Evolutionary conservation across 768 basidiomycete species (phyloP).

Genomic region (Amanita exitialis): DNA sequence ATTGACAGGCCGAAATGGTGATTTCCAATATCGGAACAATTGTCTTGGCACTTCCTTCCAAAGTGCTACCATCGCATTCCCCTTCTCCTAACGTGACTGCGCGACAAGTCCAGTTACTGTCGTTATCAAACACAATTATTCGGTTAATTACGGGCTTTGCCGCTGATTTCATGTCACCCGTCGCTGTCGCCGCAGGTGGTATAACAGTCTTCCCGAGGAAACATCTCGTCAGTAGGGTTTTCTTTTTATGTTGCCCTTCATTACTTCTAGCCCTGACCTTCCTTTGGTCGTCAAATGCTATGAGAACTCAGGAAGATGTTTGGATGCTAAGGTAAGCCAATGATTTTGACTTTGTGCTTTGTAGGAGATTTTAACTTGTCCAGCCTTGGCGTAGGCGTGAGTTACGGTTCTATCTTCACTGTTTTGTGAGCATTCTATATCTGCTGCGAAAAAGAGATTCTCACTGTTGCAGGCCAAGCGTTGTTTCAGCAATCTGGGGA

Average conservation of each 20-base stretch:
- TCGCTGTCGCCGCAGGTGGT: conserved; percentile 31
- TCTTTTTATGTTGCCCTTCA: conserved; percentile 44
- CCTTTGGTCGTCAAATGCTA: conserved; percentile 41
- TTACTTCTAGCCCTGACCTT: conserved; percentile 40
- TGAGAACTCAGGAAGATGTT: conserved; percentile 39
- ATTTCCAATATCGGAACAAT: conserved; percentile 78
- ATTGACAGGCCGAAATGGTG: conserved; percentile 62
- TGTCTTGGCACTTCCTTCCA: conserved; percentile 47
- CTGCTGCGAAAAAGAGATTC: neutral
- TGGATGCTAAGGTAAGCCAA: conserved; percentile 59
- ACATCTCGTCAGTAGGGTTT: conserved; percentile 49
- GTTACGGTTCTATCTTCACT: conserved; percentile 65
- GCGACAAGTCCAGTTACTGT: conserved; percentile 61
- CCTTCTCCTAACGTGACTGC: conserved; percentile 29
- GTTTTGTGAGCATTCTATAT: conserved; percentile 41
- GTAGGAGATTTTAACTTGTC: conserved; percentile 3
- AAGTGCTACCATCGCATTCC: conserved; percentile 9
- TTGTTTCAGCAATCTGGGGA: conserved; percentile 69
- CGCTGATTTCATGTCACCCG: conserved; percentile 66
- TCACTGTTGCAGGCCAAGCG: conserved; percentile 45
- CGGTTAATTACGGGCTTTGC: conserved; percentile 59
- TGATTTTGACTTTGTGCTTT: neutral
- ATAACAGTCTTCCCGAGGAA: conserved; percentile 29
- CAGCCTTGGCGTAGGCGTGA: conserved; percentile 56
- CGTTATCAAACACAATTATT: conserved; percentile 61